These are phyloP conservation scores for Fusarium sp. DNA, from an alignment of 2,329 filamentous ascomycete genomes.

Conservation along the genomic window DNA sequence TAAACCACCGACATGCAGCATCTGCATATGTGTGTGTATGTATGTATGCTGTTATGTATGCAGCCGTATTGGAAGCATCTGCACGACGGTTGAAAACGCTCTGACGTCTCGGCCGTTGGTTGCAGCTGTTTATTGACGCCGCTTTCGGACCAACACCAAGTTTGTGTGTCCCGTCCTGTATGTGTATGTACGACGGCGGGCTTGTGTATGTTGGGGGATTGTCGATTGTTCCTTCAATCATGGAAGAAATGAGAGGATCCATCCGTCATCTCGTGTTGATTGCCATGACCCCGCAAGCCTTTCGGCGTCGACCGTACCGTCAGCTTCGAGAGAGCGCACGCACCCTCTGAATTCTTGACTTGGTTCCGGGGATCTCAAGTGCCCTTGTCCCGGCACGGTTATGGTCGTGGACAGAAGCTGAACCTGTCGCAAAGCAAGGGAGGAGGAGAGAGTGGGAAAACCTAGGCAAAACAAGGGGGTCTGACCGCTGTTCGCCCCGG, in stretches of 20 bases:
- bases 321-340: slow-evolving; percentile 21
- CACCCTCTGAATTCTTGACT: slow-evolving; percentile 2
- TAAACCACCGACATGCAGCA: slow-evolving; percentile 1
- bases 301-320: slow-evolving; percentile 38
- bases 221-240: slow-evolving; percentile 7
- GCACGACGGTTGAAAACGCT: slow-evolving; percentile 27
- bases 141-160: slow-evolving; percentile 11
- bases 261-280: slow-evolving; percentile 46
- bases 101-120: background rate
- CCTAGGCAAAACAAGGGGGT: slow-evolving; percentile 32
- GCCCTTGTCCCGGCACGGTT: slow-evolving; percentile 24
- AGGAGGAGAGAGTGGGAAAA: background rate
- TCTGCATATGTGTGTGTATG: background rate
- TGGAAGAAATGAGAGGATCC: slow-evolving; percentile 43
- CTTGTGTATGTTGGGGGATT: background rate
- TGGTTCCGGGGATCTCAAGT: slow-evolving; percentile 29
- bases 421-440: slow-evolving; percentile 26
- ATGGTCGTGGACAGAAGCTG: slow-evolving; percentile 28
- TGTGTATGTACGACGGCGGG: slow-evolving; percentile 4
- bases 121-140: background rate
- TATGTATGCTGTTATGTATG: background rate
- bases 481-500: slow-evolving; percentile 44
- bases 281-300: slow-evolving; percentile 41
- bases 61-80: slow-evolving; percentile 11
- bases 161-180: background rate